Conservation (phyloP, 1,284 basidiomycete genomes). For the Peniophora sp. region DNA sequence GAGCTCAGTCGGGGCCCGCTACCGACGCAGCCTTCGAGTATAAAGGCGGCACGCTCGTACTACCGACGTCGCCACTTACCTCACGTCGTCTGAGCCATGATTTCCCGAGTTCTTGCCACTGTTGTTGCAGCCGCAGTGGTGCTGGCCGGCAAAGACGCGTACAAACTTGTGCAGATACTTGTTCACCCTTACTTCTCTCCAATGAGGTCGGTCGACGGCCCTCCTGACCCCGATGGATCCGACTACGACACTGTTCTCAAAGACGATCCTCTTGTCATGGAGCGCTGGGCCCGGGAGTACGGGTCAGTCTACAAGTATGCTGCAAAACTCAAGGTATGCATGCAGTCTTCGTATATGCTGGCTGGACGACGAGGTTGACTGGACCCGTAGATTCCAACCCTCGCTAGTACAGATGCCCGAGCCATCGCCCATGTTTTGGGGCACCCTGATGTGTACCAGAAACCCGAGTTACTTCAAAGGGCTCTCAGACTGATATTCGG, state of each 20-base stretch:
- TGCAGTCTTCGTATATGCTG: not conserved
- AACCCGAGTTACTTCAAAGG: constrained; percentile 28
- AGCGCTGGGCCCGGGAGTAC: not conserved
- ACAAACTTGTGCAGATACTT: not conserved
- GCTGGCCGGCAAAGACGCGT: not conserved
- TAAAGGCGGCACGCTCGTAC: too few species aligned
- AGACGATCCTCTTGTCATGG: not conserved
- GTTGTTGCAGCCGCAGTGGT: not conserved
- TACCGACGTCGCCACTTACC: too few species aligned
- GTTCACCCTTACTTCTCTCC: not conserved
- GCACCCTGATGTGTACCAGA: constrained; percentile 39
- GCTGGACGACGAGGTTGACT: not conserved
- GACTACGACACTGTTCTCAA: not conserved
- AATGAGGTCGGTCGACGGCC: not conserved
- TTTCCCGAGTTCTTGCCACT: too few species aligned
- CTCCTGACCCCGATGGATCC: not conserved
- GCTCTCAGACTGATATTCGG: constrained; percentile 34
- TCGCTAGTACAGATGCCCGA: constrained; percentile 41
- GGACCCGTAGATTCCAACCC: constrained; percentile 25
- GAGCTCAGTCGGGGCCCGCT: too few species aligned
- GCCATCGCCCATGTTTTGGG: constrained; percentile 43
- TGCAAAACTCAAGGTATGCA: not conserved
- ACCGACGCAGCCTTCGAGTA: too few species aligned
- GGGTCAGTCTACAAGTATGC: not conserved
- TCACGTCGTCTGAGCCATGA: too few species aligned